Conservation (phyloP, 2,329 filamentous ascomycete species). For the Lasiodiplodia sp. region DNA sequence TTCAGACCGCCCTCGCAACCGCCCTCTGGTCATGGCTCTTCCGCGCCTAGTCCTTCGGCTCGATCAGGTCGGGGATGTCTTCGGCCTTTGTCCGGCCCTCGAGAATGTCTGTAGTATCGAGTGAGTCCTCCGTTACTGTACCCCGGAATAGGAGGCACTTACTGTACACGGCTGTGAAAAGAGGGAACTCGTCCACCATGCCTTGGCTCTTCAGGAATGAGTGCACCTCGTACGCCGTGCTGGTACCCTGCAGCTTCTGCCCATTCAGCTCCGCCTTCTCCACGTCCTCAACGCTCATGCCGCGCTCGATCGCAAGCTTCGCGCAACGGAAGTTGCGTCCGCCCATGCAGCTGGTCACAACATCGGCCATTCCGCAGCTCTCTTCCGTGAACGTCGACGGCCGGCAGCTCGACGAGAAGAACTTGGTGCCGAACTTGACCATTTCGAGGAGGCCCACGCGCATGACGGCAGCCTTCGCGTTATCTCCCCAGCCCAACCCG, state of each 20-base stretch:
- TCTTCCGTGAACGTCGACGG: conserved; percentile 95
- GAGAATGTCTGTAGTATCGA: conserved; percentile 66
- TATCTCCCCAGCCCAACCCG: conserved; percentile 96
- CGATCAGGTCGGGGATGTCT: conserved; percentile 75
- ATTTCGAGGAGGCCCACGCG: conserved; percentile 94
- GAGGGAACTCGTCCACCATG: conserved; percentile 82
- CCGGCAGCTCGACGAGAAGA: conserved; percentile 84
- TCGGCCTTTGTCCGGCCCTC: conserved; percentile 78
- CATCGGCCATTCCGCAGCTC: conserved; percentile 90
- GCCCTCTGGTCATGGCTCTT: not conserved
- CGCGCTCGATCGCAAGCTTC: conserved; percentile 82
- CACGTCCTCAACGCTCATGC: conserved; percentile 82
- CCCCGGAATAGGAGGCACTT: conserved; percentile 38
- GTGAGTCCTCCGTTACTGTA: conserved; percentile 28
- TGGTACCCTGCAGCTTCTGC: conserved; percentile 94
- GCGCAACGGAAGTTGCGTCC: conserved; percentile 95
- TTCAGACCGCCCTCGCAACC: not conserved
- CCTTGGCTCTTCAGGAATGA: conserved; percentile 82
- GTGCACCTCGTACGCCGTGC: conserved; percentile 90
- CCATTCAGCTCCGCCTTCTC: conserved; percentile 91
- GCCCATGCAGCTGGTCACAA: conserved; percentile 92
- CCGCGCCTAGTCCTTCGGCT: conserved; percentile 33
- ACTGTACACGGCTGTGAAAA: conserved; percentile 87
- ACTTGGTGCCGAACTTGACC: conserved; percentile 93
- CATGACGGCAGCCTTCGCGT: conserved; percentile 98